Evolutionary conservation across 1,284 basidiomycete species (phyloP).

Genomic region (Puccinia polysora): DNA sequence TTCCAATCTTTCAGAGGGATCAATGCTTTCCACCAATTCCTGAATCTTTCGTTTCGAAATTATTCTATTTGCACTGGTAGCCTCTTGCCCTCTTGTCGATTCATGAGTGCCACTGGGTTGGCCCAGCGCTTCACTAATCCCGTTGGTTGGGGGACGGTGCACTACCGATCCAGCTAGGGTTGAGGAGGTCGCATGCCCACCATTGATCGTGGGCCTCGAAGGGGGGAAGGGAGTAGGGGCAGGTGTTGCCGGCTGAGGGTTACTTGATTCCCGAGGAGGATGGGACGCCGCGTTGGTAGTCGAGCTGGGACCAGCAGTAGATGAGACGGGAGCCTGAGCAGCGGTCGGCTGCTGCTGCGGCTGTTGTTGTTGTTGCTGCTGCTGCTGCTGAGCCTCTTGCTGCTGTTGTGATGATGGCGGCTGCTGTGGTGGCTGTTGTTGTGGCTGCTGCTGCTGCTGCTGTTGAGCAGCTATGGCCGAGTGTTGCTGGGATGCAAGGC

Average conservation of each 20-base stretch:
- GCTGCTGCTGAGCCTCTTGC: neutral
- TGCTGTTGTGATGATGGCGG: neutral
- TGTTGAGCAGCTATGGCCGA: slow-evolving; percentile 36
- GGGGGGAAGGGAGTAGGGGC: slow-evolving; percentile 34
- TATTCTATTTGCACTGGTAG: slow-evolving; percentile 59
- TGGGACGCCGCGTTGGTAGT: neutral
- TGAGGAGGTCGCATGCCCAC: slow-evolving; percentile 29
- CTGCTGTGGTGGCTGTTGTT: too few relatives aligned
- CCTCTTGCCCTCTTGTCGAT: slow-evolving; percentile 13
- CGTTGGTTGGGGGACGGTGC: slow-evolving; percentile 37
- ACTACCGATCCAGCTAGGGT: slow-evolving; percentile 22
- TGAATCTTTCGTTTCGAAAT: slow-evolving; percentile 73
- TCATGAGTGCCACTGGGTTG: slow-evolving; percentile 17
- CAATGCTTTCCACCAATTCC: slow-evolving; percentile 83
- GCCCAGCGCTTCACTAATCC: slow-evolving; percentile 37
- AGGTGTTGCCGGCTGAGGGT: slow-evolving; percentile 19
- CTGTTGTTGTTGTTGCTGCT: too few relatives aligned
- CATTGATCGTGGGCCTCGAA: slow-evolving; percentile 23
- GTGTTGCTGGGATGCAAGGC: slow-evolving; percentile 30
- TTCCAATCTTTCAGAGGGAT: slow-evolving; percentile 67
- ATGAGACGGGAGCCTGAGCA: neutral
- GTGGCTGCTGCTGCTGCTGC: slow-evolving; percentile 15
- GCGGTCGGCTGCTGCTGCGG: slow-evolving; percentile 3
- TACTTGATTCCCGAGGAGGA: slow-evolving; percentile 4
- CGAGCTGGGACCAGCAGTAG: neutral